phyloP scores from a whole-genome alignment of 768 basidiomycete species.

The Macrocybe gigantea region DNA sequence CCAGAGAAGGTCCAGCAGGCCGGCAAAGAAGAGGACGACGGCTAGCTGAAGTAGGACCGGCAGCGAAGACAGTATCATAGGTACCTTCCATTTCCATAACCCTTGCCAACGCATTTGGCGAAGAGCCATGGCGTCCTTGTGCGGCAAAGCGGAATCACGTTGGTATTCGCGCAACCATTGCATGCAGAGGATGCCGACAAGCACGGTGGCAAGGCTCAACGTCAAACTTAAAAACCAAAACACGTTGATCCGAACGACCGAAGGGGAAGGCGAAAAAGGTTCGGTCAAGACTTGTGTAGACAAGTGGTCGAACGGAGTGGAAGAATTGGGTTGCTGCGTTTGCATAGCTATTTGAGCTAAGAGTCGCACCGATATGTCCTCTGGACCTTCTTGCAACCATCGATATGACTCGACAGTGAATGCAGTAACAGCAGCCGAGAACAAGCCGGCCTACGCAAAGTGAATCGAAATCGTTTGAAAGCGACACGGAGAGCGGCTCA shows the following conservation, averaged over 20 bases:
- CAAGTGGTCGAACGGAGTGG: no score
- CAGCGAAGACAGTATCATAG: conserved; percentile 18
- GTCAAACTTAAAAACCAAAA: conserved; percentile 18
- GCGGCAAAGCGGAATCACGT: conserved; percentile 11
- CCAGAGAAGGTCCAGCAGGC: conserved; percentile 23
- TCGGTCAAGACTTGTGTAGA: background rate
- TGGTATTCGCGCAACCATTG: conserved; percentile 22
- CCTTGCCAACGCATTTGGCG: conserved; percentile 24
- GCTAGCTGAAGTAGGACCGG: conserved; percentile 23
- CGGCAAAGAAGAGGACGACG: conserved; percentile 23
- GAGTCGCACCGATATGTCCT: background rate
- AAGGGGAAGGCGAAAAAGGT: background rate
- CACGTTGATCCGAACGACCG: conserved; percentile 14
- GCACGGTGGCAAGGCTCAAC: conserved; percentile 15
- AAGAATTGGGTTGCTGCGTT: background rate
- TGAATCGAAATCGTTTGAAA: no score
- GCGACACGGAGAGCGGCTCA: background rate
- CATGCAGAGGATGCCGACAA: conserved; percentile 18
- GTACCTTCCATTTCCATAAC: conserved; percentile 21
- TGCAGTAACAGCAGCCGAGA: conserved; percentile 7
- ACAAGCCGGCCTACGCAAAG: conserved; percentile 2
- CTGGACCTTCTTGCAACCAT: conserved; percentile 2
- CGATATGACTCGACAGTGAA: conserved; percentile 6
- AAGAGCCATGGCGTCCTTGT: conserved; percentile 14
- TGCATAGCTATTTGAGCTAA: background rate